Evolutionary conservation across 176 grass and related monocot genomes (phyloP), one percentile per base, ranked within the genome.

Genomic region (Canna indica): DNA sequence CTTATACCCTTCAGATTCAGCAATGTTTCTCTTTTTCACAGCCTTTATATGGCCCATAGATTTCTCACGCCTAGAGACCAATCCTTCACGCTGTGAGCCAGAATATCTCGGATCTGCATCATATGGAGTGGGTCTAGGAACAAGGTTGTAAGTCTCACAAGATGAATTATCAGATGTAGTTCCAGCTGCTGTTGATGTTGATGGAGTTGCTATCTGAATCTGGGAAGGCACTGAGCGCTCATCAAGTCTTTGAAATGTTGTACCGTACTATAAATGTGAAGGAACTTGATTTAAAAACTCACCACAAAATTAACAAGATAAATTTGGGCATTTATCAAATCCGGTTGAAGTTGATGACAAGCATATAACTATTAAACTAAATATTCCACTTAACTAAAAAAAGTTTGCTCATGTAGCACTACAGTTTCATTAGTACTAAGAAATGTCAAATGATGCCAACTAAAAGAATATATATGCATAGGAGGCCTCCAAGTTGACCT

Each of bases 41-140:
- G 34, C 35, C 42, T 78, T 82, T 44, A 86, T 67, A 82, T 93
- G 84, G 63, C 86, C 80, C n/a, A n/a, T n/a, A 42, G 79, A 77
- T 46, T 84, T 84, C 14, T 81, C 89, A 53, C 29, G 65, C 60
- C 88, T 90, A 30, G 63, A 83, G 20, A 81, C 78, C 73, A 90
- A 60, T 76, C 85, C 87, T 47, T 80, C 79, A 53, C 24, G 70
- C 46, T 75, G 73, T 68, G 71, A 69, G 57, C 69, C 79, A 24
- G 86, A 84, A 36, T 86, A 99, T 82, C 88, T 77, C 68, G 94
- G 94, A 83, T 90, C 94, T 66, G 22, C 20, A 46, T 93, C 89
- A 18, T 93, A 99, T 56, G 94, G 84, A n/a, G 90, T 73, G 5
- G 90, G 94, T 79, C 88, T 83, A 39, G 94, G 94, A 31, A 87